Evolutionary conservation across 2,329 filamentous ascomycete species (phyloP), one percentile per base, ranked within the genome.

Genomic region (Ophiostoma quercus): DNA sequence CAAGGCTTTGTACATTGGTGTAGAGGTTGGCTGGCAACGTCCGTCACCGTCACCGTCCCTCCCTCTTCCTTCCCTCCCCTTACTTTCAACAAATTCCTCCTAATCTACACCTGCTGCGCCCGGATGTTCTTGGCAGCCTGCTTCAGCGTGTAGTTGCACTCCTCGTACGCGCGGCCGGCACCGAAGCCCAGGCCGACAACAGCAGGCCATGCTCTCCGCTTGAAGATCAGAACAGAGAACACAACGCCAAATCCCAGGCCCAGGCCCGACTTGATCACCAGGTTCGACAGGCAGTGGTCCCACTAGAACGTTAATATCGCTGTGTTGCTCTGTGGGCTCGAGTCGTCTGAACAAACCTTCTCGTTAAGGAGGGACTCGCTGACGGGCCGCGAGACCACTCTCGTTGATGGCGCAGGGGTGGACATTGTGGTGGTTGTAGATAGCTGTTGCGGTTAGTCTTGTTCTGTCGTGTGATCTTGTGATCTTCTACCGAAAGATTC

Each of bases 361-460:
- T 99, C 95, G 82, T 98, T 98, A 79, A 99, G 88, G 77, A 99
- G 88, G 78, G 94, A 92, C 85, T 99, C 95, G 85, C 94, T 98
- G 83, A 97, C 91, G 74, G 95, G 94, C 81, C 92, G 88, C 80
- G 90, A 86, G 79, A 91, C 85, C 74, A 87, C 85, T 80, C 86
- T 83, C 74, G 85, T 81, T 77, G 86, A 81, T 78, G 84, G 81
- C 76, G 80, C 76, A 74, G 82, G 81, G 67, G 80, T 79, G 76
- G 85, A 80, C 86, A 88, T 88, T 77, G 75, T 82, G 77, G 70
- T 68, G 67, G 71, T 4, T n/a, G n/a, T n/a, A 19, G 32, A 39
- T 41, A 32, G 37, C 41, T 22, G 11, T 41, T 29, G 60, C 60
- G 32, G 60, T 34, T 65, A 65, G 60, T n/a, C 19, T 47, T 47